Percentiles rank a stretch among this genome's conserved stretches.
phyloP scores from a whole-genome alignment of 805 yeast genomes.

The Ogataea philodendri region DNA sequence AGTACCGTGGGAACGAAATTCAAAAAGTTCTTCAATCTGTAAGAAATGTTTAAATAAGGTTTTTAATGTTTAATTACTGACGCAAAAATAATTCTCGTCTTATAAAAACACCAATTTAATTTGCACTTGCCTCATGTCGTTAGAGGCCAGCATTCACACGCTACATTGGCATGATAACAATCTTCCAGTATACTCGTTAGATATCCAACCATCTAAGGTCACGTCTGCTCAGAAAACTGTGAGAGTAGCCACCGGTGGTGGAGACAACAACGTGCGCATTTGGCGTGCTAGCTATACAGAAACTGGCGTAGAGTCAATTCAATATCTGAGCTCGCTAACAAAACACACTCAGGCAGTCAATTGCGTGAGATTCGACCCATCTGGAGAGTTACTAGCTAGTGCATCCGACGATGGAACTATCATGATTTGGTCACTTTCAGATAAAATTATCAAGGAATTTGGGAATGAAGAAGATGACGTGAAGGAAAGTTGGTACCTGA shows the following conservation, averaged over 20 bases:
- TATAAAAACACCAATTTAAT: no score
- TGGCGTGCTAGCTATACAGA: conserved; percentile 32
- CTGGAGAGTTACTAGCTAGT: conserved; percentile 71
- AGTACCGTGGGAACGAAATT: conserved; percentile 23
- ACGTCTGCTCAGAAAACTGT: no score
- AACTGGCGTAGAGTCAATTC: conserved; percentile 43
- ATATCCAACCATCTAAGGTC: conserved; percentile 49
- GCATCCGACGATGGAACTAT: conserved; percentile 96
- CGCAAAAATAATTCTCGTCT: no score
- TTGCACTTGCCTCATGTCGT: no score
- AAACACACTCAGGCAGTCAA: conserved; percentile 96
- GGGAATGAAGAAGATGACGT: conserved; percentile 57
- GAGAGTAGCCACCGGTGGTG: conserved; percentile 87
- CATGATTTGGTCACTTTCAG: conserved; percentile 70
- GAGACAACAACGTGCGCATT: conserved; percentile 81
- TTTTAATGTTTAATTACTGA: no score
- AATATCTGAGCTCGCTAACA: conserved; percentile 73
- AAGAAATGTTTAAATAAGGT: background rate
- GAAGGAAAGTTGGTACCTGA: conserved; percentile 73
- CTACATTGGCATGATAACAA: conserved; percentile 76
- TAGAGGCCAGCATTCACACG: conserved; percentile 47
- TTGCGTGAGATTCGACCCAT: conserved; percentile 75
- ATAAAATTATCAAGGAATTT: conserved; percentile 54
- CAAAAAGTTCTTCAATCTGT: conserved; percentile 31
- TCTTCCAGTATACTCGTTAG: conserved; percentile 68